Percentiles rank a stretch among this genome's conserved stretches.
Conservation (phyloP, 441 rosid species). For the Aquilaria agallochum region DNA sequence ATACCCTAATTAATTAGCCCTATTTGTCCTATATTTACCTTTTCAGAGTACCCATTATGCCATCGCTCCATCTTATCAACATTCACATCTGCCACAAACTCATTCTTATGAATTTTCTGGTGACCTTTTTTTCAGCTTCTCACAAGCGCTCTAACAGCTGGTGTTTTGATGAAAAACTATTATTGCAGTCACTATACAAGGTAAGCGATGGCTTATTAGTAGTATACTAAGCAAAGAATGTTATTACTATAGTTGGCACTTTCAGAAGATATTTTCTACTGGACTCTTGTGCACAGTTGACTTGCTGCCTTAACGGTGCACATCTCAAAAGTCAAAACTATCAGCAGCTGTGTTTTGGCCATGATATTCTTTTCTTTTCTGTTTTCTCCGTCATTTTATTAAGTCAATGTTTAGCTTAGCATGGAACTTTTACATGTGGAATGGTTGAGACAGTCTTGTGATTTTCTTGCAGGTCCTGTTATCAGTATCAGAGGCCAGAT, state of each 20-base stretch:
- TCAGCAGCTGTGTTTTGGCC: too few relatives aligned
- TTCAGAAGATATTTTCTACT: not conserved
- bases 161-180: slow-evolving; percentile 80
- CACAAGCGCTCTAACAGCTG: slow-evolving; percentile 53
- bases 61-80: too few relatives aligned
- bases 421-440: not conserved
- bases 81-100: too few relatives aligned
- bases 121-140: slow-evolving; percentile 33
- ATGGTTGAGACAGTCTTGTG: not conserved
- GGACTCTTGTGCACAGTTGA: not conserved
- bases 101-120: not conserved
- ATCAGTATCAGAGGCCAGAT: slow-evolving; percentile 52
- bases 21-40: too few relatives aligned
- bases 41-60: too few relatives aligned
- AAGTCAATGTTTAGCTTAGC: not conserved
- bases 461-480: slow-evolving; percentile 55
- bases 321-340: too few relatives aligned
- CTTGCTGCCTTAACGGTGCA: too few relatives aligned
- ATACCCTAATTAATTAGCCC: too few relatives aligned
- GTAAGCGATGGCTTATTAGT: slow-evolving; percentile 27
- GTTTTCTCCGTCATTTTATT: not conserved
- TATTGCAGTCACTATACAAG: slow-evolving; percentile 83
- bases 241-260: not conserved
- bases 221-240: not conserved
- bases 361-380: too few relatives aligned